Evolutionary conservation across 2,329 filamentous ascomycete species (phyloP).

Genomic region (Alternaria ethzedia): DNA sequence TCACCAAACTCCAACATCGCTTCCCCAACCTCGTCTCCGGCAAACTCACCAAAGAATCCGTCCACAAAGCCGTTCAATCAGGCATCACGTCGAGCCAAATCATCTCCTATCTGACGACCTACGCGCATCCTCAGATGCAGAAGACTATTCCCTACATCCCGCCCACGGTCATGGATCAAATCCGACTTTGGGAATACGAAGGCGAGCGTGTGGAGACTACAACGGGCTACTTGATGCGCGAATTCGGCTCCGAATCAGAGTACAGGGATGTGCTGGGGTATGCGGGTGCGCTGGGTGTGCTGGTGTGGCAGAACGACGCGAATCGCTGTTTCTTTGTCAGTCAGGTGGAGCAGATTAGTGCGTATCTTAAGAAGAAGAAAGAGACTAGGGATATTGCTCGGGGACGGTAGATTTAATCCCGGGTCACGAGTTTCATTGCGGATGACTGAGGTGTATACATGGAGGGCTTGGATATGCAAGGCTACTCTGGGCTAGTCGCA

Average conservation of each 20-base stretch:
- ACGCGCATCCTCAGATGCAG: constrained; percentile 94
- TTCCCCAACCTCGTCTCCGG: constrained; percentile 95
- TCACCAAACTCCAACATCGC: constrained; percentile 84
- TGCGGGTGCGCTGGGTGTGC: constrained; percentile 87
- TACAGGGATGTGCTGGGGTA: constrained; percentile 75
- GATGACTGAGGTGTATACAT: not conserved
- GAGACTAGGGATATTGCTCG: constrained; percentile 17
- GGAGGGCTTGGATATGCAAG: not conserved
- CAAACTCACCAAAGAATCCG: constrained; percentile 85
- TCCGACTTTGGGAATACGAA: constrained; percentile 96
- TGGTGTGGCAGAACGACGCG: constrained; percentile 83
- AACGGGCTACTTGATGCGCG: constrained; percentile 84
- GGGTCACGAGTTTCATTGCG: not conserved
- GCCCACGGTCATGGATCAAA: constrained; percentile 96
- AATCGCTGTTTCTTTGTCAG: constrained; percentile 90
- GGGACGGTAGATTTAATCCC: not conserved
- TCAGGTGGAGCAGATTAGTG: constrained; percentile 84
- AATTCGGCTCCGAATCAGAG: constrained; percentile 76
- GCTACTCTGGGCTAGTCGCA: not conserved
- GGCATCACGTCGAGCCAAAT: constrained; percentile 97
- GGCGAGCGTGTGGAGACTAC: constrained; percentile 90
- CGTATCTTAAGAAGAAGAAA: constrained; percentile 69
- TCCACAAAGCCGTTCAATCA: constrained; percentile 82
- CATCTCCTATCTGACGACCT: constrained; percentile 87
- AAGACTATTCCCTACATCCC: constrained; percentile 80